Percentiles rank a stretch among this genome's conserved stretches.
Conservation (phyloP, 2,329 filamentous ascomycete species). For the Xylaria sp. region DNA sequence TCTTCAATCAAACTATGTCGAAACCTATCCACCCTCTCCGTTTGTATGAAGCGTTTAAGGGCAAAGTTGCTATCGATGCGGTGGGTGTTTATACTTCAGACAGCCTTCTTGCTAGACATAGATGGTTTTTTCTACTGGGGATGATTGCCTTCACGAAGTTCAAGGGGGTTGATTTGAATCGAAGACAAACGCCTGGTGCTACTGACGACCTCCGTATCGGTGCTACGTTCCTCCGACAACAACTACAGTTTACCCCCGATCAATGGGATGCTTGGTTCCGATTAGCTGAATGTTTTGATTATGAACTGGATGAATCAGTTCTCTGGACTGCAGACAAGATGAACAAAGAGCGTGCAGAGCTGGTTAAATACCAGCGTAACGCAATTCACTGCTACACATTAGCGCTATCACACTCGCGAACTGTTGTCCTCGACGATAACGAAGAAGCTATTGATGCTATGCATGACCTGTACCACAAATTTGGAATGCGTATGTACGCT, state of each 20-base stretch:
- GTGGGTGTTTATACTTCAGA: slow-evolving; percentile 72
- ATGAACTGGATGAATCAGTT: slow-evolving; percentile 84
- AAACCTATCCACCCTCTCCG: slow-evolving; percentile 81
- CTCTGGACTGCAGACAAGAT: slow-evolving; percentile 91
- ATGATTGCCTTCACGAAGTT: slow-evolving; percentile 90
- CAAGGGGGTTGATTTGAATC: slow-evolving; percentile 69
- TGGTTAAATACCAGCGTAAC: slow-evolving; percentile 76
- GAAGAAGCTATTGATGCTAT: slow-evolving; percentile 55
- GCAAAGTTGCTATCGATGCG: slow-evolving; percentile 75
- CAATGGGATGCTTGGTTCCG: slow-evolving; percentile 93
- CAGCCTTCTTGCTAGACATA: slow-evolving; percentile 74
- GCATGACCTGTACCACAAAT: slow-evolving; percentile 65
- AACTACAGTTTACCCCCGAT: slow-evolving; percentile 80
- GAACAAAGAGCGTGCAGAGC: slow-evolving; percentile 78
- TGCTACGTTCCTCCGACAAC: slow-evolving; percentile 77
- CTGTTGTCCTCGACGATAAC: slow-evolving; percentile 49
- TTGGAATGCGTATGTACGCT: slow-evolving; percentile 66
- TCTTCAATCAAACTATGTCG: slow-evolving; percentile 81
- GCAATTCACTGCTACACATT: slow-evolving; percentile 81
- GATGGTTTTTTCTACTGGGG: slow-evolving; percentile 92
- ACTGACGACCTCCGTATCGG: slow-evolving; percentile 86
- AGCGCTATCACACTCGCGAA: slow-evolving; percentile 61
- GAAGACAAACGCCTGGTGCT: slow-evolving; percentile 77
- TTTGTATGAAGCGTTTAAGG: slow-evolving; percentile 80
- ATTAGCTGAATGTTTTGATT: slow-evolving; percentile 84